Base-by-base conservation (phyloP, 164 flowering plant species). In the Echeveria elegans region DNA sequence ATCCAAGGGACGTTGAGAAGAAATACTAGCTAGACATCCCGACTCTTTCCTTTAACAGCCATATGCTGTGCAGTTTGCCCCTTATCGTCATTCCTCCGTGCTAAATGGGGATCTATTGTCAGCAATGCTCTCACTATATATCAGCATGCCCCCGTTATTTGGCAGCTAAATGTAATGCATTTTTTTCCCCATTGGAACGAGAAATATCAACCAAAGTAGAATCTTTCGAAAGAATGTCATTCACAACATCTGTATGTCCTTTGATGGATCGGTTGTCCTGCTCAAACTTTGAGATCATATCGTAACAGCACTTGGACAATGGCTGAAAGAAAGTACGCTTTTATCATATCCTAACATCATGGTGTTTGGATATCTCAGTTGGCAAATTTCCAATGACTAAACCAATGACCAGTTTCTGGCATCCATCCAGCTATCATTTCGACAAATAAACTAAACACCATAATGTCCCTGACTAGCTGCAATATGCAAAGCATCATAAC, bases 31-130 rank as follows among this genome's bases (percentile, higher is more conserved):
- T n/a, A 24, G 26, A 50, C 56, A n/a, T 50, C 26, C n/a, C 56
- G 26, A 14, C 21, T 50, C n/a, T n/a, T 23, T 23, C 56, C 56
- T 50, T 50, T 50, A 1, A 50, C 56, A 50, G 56, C 56, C 56
- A 50, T 50, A 21, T 50, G 56, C 56, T n/a, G 26, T n/a, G 56
- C 56, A n/a, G 56, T 50, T 50, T 50, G 56, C 26, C 56, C 56
- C 26, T 50, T 50, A 24, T 50, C 21, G 10, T 50, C 56, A 14
- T n/a, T 50, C 12, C 56, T 50, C 23, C 56, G 23, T 50, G 56
- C 56, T 6, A 50, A 23, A n/a, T 50, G 56, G 6, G 56, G 56
- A 21, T 50, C 56, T 26, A n/a, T 50, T n/a, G 6, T 50, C 23
- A 50, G 56, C 56, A 50, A 26, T 14, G 56, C 56, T 50, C 26